Conservation (phyloP, 331 rosid genomes). For the Pyracantha coccinea region DNA sequence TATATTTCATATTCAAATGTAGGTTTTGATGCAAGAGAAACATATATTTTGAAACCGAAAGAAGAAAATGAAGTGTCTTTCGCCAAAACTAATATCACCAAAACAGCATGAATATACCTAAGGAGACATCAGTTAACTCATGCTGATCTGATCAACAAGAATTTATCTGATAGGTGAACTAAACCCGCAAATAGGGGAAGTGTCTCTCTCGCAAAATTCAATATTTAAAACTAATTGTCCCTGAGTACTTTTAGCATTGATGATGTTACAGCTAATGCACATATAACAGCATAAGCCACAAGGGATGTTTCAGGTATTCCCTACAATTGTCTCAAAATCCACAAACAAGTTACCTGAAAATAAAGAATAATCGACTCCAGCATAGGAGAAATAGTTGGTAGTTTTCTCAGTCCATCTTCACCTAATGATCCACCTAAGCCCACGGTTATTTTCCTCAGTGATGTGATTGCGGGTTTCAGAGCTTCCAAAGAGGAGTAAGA, state of each 20-base stretch:
- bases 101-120: neutral
- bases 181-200: neutral
- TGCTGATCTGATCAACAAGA: neutral
- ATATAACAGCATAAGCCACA: neutral
- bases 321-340: slow-evolving; percentile 11
- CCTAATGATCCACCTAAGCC: slow-evolving; percentile 67
- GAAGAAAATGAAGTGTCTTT: neutral
- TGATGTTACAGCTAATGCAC: neutral
- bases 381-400: slow-evolving; percentile 52
- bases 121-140: neutral
- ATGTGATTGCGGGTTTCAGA: slow-evolving; percentile 50
- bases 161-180: neutral
- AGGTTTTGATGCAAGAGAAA: neutral
- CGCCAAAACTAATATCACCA: neutral
- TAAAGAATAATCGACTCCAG: slow-evolving; percentile 53
- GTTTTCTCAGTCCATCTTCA: slow-evolving; percentile 46
- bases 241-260: neutral
- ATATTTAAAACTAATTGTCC: neutral
- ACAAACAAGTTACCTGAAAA: slow-evolving; percentile 53
- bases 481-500: slow-evolving; percentile 50
- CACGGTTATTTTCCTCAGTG: slow-evolving; percentile 43
- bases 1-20: neutral
- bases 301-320: neutral
- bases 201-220: neutral
- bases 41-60: neutral